A percentile compares a stretch with the other conserved stretches of the same genome.
phyloP scores from a whole-genome alignment of 179 eudicot species.

The Gypsophila paniculata region DNA sequence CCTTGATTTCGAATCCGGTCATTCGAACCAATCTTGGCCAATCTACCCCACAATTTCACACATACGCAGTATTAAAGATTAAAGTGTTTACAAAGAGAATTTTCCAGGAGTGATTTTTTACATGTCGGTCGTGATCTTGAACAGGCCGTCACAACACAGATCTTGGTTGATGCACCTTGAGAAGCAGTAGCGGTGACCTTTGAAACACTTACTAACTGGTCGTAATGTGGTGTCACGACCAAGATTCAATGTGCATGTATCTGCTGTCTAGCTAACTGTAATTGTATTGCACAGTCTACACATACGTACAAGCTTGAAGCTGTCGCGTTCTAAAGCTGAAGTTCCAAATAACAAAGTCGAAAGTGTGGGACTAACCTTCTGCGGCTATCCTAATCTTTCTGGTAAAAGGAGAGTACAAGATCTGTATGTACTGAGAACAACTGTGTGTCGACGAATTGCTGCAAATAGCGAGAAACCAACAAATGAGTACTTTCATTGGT shows the following conservation, averaged over 20 bases:
- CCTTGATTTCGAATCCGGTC: not conserved
- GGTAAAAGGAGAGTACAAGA: slow-evolving; percentile 77
- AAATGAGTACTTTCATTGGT: too few relatives aligned
- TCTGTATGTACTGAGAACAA: slow-evolving; percentile 96
- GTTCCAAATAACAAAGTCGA: not conserved
- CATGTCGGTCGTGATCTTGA: not conserved
- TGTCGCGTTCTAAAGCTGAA: not conserved
- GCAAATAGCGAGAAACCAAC: slow-evolving; percentile 23
- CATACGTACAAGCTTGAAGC: not conserved
- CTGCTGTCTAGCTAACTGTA: not conserved
- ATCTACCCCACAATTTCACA: too few relatives aligned
- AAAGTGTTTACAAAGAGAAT: slow-evolving; percentile 10
- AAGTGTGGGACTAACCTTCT: slow-evolving; percentile 23
- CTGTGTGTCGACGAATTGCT: slow-evolving; percentile 84
- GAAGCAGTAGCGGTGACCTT: not conserved
- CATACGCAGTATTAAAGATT: too few relatives aligned
- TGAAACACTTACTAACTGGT: not conserved
- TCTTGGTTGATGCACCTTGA: not conserved
- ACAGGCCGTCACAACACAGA: not conserved
- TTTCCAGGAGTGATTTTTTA: not conserved
- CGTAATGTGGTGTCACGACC: not conserved
- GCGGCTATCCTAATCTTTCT: slow-evolving; percentile 56
- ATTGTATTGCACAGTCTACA: not conserved
- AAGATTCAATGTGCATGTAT: not conserved
- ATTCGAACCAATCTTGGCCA: not conserved